Percentiles rank a stretch among this genome's conserved stretches.
These are phyloP conservation scores for Pestalotiopsis sp. DNA, from an alignment of 2,329 filamentous ascomycete genomes.

Conservation along the genomic window DNA sequence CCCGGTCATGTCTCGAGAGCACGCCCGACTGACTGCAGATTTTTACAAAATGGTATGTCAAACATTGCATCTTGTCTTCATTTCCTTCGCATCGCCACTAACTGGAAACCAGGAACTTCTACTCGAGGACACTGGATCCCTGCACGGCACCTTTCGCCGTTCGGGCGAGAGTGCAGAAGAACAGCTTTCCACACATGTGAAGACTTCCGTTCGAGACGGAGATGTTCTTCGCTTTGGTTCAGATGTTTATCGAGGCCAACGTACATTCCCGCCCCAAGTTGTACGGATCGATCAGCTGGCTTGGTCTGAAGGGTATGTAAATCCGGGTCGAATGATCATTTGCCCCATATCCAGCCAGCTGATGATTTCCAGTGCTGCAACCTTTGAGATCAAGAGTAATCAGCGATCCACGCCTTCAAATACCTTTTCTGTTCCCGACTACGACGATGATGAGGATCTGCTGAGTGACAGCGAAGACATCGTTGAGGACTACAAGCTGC, in stretches of 20 bases:
- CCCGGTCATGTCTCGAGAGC: constrained; percentile 71
- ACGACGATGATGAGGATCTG: constrained; percentile 9
- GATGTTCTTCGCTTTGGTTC: constrained; percentile 43
- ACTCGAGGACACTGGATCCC: constrained; percentile 50
- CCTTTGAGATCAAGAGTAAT: neutral
- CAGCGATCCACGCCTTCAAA: constrained; percentile 9
- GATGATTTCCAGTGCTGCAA: neutral
- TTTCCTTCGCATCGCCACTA: constrained; percentile 35
- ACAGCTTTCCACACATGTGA: constrained; percentile 22
- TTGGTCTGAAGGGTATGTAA: constrained; percentile 4
- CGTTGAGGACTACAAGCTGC: neutral
- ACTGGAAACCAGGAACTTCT: constrained; percentile 50
- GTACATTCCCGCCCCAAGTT: constrained; percentile 41
- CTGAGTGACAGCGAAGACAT: neutral
- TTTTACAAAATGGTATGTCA: constrained; percentile 44
- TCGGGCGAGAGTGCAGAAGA: constrained; percentile 20
- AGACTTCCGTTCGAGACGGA: constrained; percentile 31
- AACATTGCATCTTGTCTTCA: constrained; percentile 15
- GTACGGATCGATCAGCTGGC: constrained; percentile 35
- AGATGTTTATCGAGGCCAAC: constrained; percentile 38
- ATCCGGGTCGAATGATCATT: neutral
- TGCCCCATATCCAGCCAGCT: neutral
- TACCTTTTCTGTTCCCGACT: constrained; percentile 8
- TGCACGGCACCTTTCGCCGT: constrained; percentile 57
- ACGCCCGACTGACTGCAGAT: constrained; percentile 59